These are phyloP conservation scores for Aspergillus transmontanensis DNA, from an alignment of 2,329 filamentous ascomycete genomes.

Conservation along the genomic window DNA sequence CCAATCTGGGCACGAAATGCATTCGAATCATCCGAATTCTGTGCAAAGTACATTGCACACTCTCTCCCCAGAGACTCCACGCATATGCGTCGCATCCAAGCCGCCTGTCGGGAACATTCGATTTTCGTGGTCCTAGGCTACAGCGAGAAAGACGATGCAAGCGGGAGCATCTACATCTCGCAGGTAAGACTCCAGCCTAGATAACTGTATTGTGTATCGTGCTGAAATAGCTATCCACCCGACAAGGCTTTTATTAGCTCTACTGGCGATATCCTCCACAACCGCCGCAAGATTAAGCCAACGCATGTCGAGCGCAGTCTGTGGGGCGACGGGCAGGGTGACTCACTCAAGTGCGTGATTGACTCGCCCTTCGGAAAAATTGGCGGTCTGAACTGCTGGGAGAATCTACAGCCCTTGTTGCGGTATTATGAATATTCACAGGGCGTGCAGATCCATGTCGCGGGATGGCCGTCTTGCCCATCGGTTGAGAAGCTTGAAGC, in stretches of 20 bases:
- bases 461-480: background rate
- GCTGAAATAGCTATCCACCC: too few species aligned
- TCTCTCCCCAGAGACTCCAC: too few species aligned
- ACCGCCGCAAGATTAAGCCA: background rate
- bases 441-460: background rate
- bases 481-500: slow-evolving; percentile 3
- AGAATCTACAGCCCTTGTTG: background rate
- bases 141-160: too few species aligned
- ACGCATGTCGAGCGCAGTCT: background rate
- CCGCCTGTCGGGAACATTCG: too few species aligned
- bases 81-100: too few species aligned
- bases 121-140: too few species aligned
- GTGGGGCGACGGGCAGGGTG: background rate
- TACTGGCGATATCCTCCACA: background rate
- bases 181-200: too few species aligned
- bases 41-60: too few species aligned
- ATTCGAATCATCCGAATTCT: too few species aligned
- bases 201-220: too few species aligned
- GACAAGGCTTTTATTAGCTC: background rate
- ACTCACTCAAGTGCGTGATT: background rate
- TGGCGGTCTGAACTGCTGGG: background rate
- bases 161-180: too few species aligned
- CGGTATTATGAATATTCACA: background rate
- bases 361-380: background rate
- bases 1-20: too few species aligned